Percentiles rank a stretch among this genome's conserved stretches.
These are phyloP conservation scores for Fusarium buxicola DNA, from an alignment of 2,329 filamentous ascomycete genomes.

Conservation along the genomic window DNA sequence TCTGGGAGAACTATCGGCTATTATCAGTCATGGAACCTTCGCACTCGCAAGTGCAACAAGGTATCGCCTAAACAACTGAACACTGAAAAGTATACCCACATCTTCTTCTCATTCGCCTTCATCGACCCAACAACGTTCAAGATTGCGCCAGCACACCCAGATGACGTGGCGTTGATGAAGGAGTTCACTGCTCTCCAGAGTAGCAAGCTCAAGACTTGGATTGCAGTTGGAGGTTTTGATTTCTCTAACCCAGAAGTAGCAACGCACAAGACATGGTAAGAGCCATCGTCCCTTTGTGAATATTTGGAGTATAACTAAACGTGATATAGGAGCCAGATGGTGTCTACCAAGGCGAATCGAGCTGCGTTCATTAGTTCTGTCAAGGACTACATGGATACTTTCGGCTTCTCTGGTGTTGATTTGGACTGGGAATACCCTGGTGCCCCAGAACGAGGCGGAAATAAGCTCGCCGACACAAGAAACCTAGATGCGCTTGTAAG, in stretches of 20 bases:
- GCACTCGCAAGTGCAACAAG: background rate
- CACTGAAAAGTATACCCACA: background rate
- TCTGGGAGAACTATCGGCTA: conserved; percentile 1
- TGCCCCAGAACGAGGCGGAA: conserved; percentile 50
- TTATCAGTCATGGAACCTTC: conserved; percentile 11
- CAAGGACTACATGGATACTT: conserved; percentile 24
- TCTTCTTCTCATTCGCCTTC: conserved; percentile 15
- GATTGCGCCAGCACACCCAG: background rate
- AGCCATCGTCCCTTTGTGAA: background rate
- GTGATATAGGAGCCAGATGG: conserved; percentile 41
- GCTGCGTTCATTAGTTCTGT: conserved; percentile 53
- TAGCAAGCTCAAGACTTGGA: conserved; percentile 48
- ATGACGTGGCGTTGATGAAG: background rate
- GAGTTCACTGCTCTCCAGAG: conserved; percentile 7
- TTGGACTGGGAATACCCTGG: conserved; percentile 61
- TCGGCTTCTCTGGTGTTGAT: conserved; percentile 52
- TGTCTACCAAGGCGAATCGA: conserved; percentile 36
- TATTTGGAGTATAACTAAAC: background rate
- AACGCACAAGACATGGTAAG: conserved; percentile 40
- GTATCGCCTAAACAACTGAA: conserved; percentile 7
- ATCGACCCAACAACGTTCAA: conserved; percentile 15
- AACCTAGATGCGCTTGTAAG: conserved; percentile 52
- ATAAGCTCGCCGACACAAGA: conserved; percentile 45
- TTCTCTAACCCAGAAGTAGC: conserved; percentile 50
- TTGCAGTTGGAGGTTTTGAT: conserved; percentile 56